Evolutionary conservation across 2,329 filamentous ascomycete genomes (phyloP).

Genomic region (Colletotrichum orbiculare): DNA sequence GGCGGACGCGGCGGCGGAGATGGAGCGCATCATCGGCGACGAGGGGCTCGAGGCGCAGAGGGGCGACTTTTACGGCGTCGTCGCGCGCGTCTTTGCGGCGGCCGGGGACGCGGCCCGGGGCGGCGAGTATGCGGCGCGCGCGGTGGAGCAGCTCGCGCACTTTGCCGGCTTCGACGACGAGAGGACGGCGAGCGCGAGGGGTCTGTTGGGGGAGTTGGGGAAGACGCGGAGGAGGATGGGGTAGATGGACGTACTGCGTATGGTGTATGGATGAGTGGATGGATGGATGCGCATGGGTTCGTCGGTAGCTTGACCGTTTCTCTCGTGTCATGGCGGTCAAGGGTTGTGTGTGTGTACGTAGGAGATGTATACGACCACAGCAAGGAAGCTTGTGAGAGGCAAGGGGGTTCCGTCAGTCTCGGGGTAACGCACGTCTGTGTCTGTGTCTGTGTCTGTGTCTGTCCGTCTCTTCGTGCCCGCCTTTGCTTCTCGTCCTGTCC

Average conservation of each 20-base stretch:
- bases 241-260: not conserved
- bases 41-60: conserved; percentile 41
- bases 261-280: not conserved
- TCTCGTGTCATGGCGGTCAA: not conserved
- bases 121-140: conserved; percentile 37
- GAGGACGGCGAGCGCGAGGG: conserved; percentile 36
- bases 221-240: conserved; percentile 11
- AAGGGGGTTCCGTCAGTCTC: too few relatives aligned
- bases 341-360: too few relatives aligned
- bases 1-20: conserved; percentile 36
- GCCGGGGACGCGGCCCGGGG: conserved; percentile 39
- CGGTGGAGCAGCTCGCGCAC: conserved; percentile 38
- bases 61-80: conserved; percentile 40
- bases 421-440: too few relatives aligned
- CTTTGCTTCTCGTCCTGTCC: too few relatives aligned
- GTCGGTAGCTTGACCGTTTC: not conserved
- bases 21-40: conserved; percentile 37
- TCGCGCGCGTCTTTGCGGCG: conserved; percentile 38
- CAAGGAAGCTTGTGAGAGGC: too few relatives aligned
- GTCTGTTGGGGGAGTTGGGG: conserved; percentile 26
- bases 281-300: not conserved
- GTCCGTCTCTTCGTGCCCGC: too few relatives aligned
- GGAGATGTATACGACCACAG: too few relatives aligned
- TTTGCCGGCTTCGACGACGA: conserved; percentile 41
- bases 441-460: too few relatives aligned